Conservation (phyloP, 2,329 filamentous ascomycete genomes). For the Fusarium denticulatum region DNA sequence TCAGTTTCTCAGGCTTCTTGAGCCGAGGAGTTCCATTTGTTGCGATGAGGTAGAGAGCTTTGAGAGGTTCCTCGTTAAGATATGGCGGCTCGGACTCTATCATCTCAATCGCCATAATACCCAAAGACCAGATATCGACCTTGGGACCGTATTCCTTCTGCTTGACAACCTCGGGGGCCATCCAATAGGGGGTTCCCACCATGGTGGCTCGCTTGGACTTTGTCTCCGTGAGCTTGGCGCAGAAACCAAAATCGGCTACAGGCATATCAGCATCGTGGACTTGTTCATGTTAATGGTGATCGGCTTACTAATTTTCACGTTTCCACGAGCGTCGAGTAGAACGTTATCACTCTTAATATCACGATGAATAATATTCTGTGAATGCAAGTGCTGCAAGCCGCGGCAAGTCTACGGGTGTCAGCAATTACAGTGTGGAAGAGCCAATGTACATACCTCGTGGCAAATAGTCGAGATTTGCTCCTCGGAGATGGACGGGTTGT, state of each 20-base stretch:
- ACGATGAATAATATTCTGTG: conserved; percentile 96
- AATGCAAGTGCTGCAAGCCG: conserved; percentile 92
- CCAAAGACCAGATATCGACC: conserved; percentile 98
- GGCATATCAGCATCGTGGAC: conserved; percentile 24
- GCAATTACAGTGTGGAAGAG: conserved; percentile 13
- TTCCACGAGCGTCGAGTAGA: conserved; percentile 89
- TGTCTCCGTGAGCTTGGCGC: conserved; percentile 95
- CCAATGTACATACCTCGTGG: conserved; percentile 75
- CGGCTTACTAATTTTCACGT: conserved; percentile 94
- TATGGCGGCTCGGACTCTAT: conserved; percentile 98
- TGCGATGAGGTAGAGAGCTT: conserved; percentile 96
- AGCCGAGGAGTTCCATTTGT: conserved; percentile 96
- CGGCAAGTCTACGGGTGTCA: conserved; percentile 79
- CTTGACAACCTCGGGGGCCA: conserved; percentile 99
- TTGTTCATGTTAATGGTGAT: neutral
- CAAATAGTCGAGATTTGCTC: conserved; percentile 99
- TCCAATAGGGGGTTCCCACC: conserved; percentile 99
- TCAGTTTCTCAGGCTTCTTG: conserved; percentile 98
- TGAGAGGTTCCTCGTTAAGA: conserved; percentile 96
- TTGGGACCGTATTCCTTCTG: conserved; percentile 99
- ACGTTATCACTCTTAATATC: conserved; percentile 99
- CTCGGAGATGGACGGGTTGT: conserved; percentile 92
- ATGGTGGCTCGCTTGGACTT: conserved; percentile 98
- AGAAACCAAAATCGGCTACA: conserved; percentile 98
- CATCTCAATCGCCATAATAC: conserved; percentile 99